A percentile compares a stretch with the other conserved stretches of the same genome.
Conservation (phyloP, 2,329 filamentous ascomycete genomes). For the Fusarium foetens region DNA sequence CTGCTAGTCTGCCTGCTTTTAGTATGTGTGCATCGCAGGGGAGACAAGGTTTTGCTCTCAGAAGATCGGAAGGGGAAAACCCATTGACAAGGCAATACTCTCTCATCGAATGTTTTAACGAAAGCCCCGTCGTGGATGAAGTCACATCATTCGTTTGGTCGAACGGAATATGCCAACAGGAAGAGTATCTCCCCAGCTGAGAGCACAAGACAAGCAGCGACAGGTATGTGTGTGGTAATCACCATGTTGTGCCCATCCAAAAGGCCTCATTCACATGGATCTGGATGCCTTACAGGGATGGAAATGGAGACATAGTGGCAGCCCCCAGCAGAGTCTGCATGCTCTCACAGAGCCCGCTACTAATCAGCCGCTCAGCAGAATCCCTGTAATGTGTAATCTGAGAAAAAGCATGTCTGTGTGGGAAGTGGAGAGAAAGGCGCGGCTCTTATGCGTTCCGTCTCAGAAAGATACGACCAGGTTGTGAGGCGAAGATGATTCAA, state of each 20-base stretch:
- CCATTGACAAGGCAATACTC: slow-evolving; percentile 12
- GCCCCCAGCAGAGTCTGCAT: slow-evolving; percentile 21
- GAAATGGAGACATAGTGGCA: slow-evolving; percentile 1
- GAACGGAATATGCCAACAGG: neutral
- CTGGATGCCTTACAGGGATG: slow-evolving; percentile 13
- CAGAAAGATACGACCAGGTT: slow-evolving; percentile 12
- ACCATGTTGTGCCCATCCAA: neutral
- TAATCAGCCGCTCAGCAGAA: slow-evolving; percentile 38
- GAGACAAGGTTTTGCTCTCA: neutral
- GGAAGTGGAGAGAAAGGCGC: slow-evolving; percentile 25
- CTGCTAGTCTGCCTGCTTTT: neutral
- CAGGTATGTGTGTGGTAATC: neutral
- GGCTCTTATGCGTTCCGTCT: slow-evolving; percentile 32
- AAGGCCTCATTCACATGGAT: slow-evolving; percentile 9
- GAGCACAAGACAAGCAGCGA: neutral
- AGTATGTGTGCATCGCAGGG: neutral
- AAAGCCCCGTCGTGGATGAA: neutral
- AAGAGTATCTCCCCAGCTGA: neutral
- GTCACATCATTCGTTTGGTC: neutral
- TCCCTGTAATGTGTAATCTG: slow-evolving; percentile 33
- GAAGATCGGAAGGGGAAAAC: neutral
- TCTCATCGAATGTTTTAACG: slow-evolving; percentile 8
- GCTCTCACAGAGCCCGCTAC: slow-evolving; percentile 29
- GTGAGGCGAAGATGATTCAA: slow-evolving; percentile 15
- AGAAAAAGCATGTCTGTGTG: slow-evolving; percentile 27